These are phyloP conservation scores for Onygenales sp. DNA, from an alignment of 2,329 filamentous ascomycete species.

Conservation along the genomic window DNA sequence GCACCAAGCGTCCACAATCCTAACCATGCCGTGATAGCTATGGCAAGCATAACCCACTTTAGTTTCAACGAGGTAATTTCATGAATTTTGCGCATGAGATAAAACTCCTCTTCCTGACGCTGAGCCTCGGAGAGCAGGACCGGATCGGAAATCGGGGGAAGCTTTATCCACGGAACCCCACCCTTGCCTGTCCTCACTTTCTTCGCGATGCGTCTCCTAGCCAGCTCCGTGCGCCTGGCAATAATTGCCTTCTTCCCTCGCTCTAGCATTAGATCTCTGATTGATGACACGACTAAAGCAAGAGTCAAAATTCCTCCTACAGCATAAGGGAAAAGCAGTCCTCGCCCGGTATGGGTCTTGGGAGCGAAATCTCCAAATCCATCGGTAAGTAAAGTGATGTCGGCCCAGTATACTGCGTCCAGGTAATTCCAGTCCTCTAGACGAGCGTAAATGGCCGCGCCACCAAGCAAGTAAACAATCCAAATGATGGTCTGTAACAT, in stretches of 20 bases:
- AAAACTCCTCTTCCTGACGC: constrained; percentile 28
- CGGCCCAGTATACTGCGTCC: constrained; percentile 26
- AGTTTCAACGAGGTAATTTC: constrained; percentile 30
- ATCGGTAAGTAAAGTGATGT: constrained; percentile 28
- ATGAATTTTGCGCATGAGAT: constrained; percentile 39
- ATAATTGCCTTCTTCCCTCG: constrained; percentile 28
- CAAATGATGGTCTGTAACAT: constrained; percentile 37
- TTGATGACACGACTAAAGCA: constrained; percentile 26
- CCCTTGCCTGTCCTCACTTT: constrained; percentile 13
- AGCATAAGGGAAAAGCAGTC: constrained; percentile 26
- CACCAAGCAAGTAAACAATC: constrained; percentile 30
- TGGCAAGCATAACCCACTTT: constrained; percentile 31
- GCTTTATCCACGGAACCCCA: neutral
- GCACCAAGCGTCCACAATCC: constrained; percentile 36
- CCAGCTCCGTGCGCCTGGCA: constrained; percentile 25
- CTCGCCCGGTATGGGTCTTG: constrained; percentile 23
- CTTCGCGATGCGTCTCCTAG: constrained; percentile 21
- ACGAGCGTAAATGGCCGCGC: constrained; percentile 28
- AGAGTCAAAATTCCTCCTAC: constrained; percentile 27
- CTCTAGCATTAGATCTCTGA: constrained; percentile 29
- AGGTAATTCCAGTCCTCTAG: constrained; percentile 27
- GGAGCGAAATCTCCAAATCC: constrained; percentile 25
- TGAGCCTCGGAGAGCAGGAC: constrained; percentile 15
- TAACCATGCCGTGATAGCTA: constrained; percentile 30
- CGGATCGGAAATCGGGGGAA: constrained; percentile 6